Conservation (phyloP, 176 grass and related monocot genomes). For the Tuctoria greenei region DNA sequence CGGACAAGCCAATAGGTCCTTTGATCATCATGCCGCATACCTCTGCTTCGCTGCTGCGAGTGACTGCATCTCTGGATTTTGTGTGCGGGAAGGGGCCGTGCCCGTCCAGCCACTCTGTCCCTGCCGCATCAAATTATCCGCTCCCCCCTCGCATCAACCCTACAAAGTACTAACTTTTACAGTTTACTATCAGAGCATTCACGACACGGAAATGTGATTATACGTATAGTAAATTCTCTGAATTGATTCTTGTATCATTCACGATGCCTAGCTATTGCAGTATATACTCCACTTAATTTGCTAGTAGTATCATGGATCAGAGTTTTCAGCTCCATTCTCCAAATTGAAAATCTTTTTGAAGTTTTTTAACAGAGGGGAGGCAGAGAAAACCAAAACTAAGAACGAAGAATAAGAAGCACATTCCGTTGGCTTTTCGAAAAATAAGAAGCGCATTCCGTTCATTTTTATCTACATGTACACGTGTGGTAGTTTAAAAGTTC, state of each 20-base stretch:
- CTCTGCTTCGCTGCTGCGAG: background rate
- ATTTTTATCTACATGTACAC: background rate
- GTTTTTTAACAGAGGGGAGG: background rate
- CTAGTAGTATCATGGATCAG: too few relatives aligned
- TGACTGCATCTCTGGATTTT: conserved; percentile 31
- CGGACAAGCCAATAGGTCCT: conserved; percentile 21
- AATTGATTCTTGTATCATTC: too few relatives aligned
- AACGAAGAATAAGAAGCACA: background rate
- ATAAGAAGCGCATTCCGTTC: background rate
- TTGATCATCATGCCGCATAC: conserved; percentile 13
- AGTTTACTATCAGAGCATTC: too few relatives aligned
- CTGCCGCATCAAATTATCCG: background rate
- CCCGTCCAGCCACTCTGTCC: too few relatives aligned
- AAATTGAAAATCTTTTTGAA: background rate
- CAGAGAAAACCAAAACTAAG: too few relatives aligned
- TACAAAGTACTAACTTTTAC: background rate
- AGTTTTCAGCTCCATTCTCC: background rate
- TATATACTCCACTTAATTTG: too few relatives aligned
- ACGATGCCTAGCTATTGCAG: background rate
- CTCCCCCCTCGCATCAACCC: background rate
- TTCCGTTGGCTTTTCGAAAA: too few relatives aligned
- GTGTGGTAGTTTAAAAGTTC: too few relatives aligned
- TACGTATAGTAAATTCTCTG: too few relatives aligned
- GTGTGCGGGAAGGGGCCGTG: background rate
- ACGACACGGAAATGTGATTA: too few relatives aligned